Base-by-base conservation (phyloP, 2,329 filamentous ascomycete genomes). In the Colletotrichum sp. region DNA sequence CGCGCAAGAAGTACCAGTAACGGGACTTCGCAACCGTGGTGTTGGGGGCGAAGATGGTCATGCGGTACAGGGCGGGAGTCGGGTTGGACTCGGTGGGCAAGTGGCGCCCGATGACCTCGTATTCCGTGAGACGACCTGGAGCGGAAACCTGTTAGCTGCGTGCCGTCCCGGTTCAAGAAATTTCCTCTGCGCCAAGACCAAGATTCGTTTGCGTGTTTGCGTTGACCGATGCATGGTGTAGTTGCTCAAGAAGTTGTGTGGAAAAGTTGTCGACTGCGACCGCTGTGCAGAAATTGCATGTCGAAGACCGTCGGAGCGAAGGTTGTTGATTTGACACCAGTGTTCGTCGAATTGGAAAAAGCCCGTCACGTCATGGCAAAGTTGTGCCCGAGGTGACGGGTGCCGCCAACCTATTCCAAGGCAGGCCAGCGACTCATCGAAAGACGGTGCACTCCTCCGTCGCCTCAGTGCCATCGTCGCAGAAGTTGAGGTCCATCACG, bases 1-100 rank as follows among this genome's bases (percentile, higher is more conserved):
- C 97, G 89, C 96, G 95, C 89, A 99, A 91, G 93, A 99, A 99
- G 93, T 99, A 99, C 97, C 97, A 99, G 94, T 98, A 99, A 86
- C 97, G 95, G 87, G 96, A 98, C 94, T 99, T 99, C 87, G 97
- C 97, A 85, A 99, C 96, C 82, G 98, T 97, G 85, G 94, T 92
- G 91, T 99, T 99, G 83, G 96, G 95, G 82, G 97, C 97, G 89
- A 99, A 99, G 89, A 99, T 98, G 88, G 96, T 96, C 97, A 99
- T 99, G 90, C 97, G 96, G 94, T 98, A 99, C 89, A 99, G 94
- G 91, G 97, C 96, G 84, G 97, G 97, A 85, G 95, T 95, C 85
- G 96, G 96, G 93, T 98, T 98, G 87, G 94, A 92, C 92, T 99
- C 97, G 86, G 94, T 95, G 90, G 97, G 97, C 94, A 99, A 90